A percentile compares a stretch with the other conserved stretches of the same genome.
Conservation (phyloP, 805 yeast species). For the Barnettozyma populi region DNA sequence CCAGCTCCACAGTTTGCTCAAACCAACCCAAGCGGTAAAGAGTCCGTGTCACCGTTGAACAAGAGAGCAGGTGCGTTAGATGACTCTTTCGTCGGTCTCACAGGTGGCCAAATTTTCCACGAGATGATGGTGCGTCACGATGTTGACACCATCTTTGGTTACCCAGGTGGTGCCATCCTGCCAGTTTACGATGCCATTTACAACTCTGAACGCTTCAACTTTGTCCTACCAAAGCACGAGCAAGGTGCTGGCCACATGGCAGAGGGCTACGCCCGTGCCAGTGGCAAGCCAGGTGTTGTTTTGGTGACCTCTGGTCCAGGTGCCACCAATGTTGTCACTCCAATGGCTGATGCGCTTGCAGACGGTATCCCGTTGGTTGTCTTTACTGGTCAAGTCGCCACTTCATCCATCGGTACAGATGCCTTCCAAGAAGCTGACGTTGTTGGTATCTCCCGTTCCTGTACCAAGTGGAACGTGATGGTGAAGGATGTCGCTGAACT, state of each 20-base stretch:
- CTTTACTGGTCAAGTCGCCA: slow-evolving; percentile 96
- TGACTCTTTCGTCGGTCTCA: slow-evolving; percentile 85
- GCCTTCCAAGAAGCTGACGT: slow-evolving; percentile 99
- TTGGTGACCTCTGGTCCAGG: slow-evolving; percentile 99
- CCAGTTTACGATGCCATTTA: slow-evolving; percentile 97
- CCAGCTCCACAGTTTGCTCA: slow-evolving; percentile 27
- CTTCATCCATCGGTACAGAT: slow-evolving; percentile 94
- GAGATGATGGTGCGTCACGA: slow-evolving; percentile 97
- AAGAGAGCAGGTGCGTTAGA: slow-evolving; percentile 41
- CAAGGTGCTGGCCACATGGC: slow-evolving; percentile 99
- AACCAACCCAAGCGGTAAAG: slow-evolving; percentile 8
- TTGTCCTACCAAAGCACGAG: slow-evolving; percentile 93
- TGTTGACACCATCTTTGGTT: slow-evolving; percentile 94
- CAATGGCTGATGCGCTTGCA: slow-evolving; percentile 94
- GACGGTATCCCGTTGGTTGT: slow-evolving; percentile 98
- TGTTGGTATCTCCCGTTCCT: slow-evolving; percentile 91
- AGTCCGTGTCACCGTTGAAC: slow-evolving; percentile 1
- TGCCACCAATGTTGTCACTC: slow-evolving; percentile 97
- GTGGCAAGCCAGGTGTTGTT: slow-evolving; percentile 96
- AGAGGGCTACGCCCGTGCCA: slow-evolving; percentile 94
- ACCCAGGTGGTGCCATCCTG: slow-evolving; percentile 98
- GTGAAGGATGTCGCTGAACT: slow-evolving; percentile 90
- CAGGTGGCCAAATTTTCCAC: slow-evolving; percentile 98
- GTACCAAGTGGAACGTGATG: slow-evolving; percentile 99
- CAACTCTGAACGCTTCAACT: slow-evolving; percentile 82